Conservation (phyloP, 805 yeast species). For the Jamesozyma lodderae region DNA sequence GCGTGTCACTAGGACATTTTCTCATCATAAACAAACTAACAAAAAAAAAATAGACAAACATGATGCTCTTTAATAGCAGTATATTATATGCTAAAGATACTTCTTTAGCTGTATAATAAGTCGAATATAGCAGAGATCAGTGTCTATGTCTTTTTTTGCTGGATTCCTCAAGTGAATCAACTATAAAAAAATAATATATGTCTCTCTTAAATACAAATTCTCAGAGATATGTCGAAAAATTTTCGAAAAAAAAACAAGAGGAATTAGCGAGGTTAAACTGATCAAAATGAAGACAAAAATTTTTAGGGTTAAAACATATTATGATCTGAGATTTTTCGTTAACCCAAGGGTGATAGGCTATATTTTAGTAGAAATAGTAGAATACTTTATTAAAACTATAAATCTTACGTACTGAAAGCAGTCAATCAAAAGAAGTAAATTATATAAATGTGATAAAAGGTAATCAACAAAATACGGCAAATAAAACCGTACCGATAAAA, state of each 20-base stretch:
- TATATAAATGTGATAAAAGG: neutral
- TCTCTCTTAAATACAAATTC: no score
- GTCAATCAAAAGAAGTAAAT: neutral
- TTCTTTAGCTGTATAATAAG: neutral
- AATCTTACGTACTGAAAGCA: neutral
- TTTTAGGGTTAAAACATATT: neutral
- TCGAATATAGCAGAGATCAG: no score
- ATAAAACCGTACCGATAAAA: no score
- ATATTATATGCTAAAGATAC: conserved; percentile 1
- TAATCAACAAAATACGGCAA: neutral
- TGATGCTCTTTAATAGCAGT: neutral
- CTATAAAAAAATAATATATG: no score
- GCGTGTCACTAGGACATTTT: conserved; percentile 32
- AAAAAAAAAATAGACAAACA: neutral
- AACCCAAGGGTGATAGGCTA: no score
- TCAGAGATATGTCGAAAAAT: no score
- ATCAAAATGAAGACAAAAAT: neutral
- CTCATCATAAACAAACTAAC: conserved; percentile 30
- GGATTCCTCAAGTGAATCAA: no score
- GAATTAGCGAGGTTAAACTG: no score
- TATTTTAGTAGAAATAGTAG: neutral
- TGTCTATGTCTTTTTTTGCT: no score
- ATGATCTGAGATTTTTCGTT: neutral
- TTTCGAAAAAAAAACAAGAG: no score
- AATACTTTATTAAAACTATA: conserved; percentile 1